Base-by-base conservation (phyloP, 768 basidiomycete genomes). In the button mushroom (Agaricus bisporus) region DNA sequence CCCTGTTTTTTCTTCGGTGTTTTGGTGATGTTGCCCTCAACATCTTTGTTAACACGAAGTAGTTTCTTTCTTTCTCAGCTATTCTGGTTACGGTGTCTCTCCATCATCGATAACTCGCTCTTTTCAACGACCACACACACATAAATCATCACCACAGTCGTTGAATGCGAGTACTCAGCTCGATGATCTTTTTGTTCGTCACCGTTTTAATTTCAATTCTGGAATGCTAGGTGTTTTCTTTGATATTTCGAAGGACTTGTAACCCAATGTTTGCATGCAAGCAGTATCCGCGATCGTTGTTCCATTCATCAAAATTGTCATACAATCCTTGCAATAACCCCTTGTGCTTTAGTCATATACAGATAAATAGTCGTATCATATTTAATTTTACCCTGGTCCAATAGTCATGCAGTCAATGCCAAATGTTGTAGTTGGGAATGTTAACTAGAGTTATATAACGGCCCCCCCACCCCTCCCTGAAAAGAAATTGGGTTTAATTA, bases 361-460 rank as follows among this genome's bases (percentile, higher is more conserved):
- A 54, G 47, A 54, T 54, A 54, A 54, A 48, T 54, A 54, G 38
- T 54, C 53, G 53, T 54, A 54, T 48, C 53, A 54, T 54, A 54
- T 54, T 54, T 48, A 54, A 54, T 54, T 54, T 28, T 48, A 54
- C 53, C 53, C 53, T 54, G 53, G 53, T 48, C 35, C 46, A 54
- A 39, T 54, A 54, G 53, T 52, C 44, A 37, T 51, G 49, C 49
- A 43, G 49, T 48, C 29, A 48, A 54, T 54, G 39, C 41, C 46
- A 54, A 47, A 41, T 12, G 28, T 54, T 43, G 53, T 54, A 54
- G 53, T 48, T 41, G 53, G 28, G 47, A 54, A 48, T 37, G 29
- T 36, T 43, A 48, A 29, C 53, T 52, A 44, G n/a, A 52, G 26
- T 46, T 36, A 18, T n/a, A 22, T 38, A 5, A 1, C 11, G 32